These are phyloP conservation scores for Aspergillus sclerotioniger DNA, from an alignment of 495 filamentous ascomycete species.

Conservation along the genomic window DNA sequence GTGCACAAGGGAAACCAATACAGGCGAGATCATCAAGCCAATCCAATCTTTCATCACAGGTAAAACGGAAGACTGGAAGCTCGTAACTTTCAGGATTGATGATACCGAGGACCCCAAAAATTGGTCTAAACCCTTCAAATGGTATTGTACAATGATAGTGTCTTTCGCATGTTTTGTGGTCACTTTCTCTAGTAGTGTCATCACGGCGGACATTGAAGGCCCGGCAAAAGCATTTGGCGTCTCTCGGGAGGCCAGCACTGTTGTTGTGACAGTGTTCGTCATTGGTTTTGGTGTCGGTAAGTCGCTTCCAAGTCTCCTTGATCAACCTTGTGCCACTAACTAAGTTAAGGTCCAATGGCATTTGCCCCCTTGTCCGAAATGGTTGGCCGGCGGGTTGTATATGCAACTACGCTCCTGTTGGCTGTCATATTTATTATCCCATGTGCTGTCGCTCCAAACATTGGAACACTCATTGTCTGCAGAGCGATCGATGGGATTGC, in stretches of 20 bases:
- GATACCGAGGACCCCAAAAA: slow-evolving; percentile 62
- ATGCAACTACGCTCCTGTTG: slow-evolving; percentile 51
- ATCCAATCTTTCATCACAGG: slow-evolving; percentile 52
- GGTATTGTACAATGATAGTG: slow-evolving; percentile 62
- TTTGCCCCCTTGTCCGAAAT: slow-evolving; percentile 79
- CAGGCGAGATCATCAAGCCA: slow-evolving; percentile 58
- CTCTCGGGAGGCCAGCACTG: slow-evolving; percentile 62
- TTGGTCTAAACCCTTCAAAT: slow-evolving; percentile 59
- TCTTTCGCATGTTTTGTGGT: slow-evolving; percentile 62
- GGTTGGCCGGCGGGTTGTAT: slow-evolving; percentile 65
- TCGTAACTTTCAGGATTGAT: slow-evolving; percentile 67
- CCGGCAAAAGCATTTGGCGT: slow-evolving; percentile 60
- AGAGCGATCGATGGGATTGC: slow-evolving; percentile 76
- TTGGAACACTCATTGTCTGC: slow-evolving; percentile 68
- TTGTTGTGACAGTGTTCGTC: slow-evolving; percentile 72
- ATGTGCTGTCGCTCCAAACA: slow-evolving; percentile 71
- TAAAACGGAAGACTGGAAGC: slow-evolving; percentile 58
- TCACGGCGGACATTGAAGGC: slow-evolving; percentile 66
- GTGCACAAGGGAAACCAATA: slow-evolving; percentile 58
- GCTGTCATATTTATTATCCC: slow-evolving; percentile 78
- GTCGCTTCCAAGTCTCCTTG: slow-evolving; percentile 9
- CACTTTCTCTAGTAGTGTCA: slow-evolving; percentile 61
- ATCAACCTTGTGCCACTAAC: slow-evolving; percentile 14
- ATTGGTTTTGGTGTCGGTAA: slow-evolving; percentile 74
- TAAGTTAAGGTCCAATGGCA: slow-evolving; percentile 60